phyloP scores from a whole-genome alignment of 1,139 yeast genomes.

The Suhomyces anneliseae region DNA sequence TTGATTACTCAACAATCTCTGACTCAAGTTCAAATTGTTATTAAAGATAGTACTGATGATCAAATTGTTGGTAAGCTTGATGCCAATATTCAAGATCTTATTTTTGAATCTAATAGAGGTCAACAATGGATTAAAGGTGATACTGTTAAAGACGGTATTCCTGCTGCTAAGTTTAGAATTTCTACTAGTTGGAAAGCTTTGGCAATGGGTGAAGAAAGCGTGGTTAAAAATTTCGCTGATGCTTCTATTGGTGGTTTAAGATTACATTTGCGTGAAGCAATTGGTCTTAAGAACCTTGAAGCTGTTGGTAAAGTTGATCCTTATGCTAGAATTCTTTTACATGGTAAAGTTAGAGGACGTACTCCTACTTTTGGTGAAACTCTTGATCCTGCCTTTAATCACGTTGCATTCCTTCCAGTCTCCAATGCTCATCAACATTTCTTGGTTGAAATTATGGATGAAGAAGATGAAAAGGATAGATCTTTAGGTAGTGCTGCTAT shows the following conservation, averaged over 20 bases:
- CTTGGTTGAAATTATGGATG: conserved; percentile 61
- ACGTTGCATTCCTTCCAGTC: conserved; percentile 62
- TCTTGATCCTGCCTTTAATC: conserved; percentile 55
- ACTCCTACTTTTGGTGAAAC: conserved; percentile 59
- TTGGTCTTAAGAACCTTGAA: conserved; percentile 58
- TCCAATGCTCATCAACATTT: conserved; percentile 61
- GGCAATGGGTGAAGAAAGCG: conserved; percentile 53
- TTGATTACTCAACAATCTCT: conserved; percentile 59
- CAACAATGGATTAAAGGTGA: conserved; percentile 51
- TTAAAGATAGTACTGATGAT: conserved; percentile 56
- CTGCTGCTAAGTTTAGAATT: conserved; percentile 53
- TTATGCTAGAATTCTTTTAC: conserved; percentile 56
- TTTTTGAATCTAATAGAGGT: conserved; percentile 54
- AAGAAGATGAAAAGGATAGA: conserved; percentile 65
- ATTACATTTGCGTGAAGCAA: conserved; percentile 56
- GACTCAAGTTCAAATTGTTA: conserved; percentile 52
- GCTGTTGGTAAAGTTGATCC: conserved; percentile 74
- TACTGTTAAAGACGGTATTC: conserved; percentile 30
- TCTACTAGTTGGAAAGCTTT: conserved; percentile 74
- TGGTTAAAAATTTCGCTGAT: conserved; percentile 42
- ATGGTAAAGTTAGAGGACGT: conserved; percentile 57
- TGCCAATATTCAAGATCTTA: conserved; percentile 54
- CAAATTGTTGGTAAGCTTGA: conserved; percentile 54
- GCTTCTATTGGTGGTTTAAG: conserved; percentile 69
- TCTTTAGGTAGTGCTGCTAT: conserved; percentile 59